Evolutionary conservation across 2,329 filamentous ascomycete genomes (phyloP).

Genomic region (Clarireedia hainanense): DNA sequence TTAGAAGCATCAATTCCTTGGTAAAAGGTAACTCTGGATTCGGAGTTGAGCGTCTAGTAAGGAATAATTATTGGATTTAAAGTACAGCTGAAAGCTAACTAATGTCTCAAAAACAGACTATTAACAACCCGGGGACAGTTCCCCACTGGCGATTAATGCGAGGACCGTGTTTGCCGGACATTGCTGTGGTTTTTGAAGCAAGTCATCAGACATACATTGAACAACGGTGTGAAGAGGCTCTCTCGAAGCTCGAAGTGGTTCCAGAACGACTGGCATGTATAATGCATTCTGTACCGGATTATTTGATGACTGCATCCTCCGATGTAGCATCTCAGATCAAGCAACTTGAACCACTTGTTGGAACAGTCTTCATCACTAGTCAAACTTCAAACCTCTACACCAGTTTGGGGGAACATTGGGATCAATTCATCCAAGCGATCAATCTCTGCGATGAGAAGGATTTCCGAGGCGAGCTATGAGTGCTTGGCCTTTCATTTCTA

Average conservation of each 20-base stretch:
- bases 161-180: constrained; percentile 11
- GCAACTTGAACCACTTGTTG: not conserved
- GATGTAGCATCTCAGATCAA: not conserved
- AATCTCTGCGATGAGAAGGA: not conserved
- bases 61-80: not conserved
- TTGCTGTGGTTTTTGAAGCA: constrained; percentile 11
- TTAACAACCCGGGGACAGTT: constrained; percentile 15
- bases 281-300: constrained; percentile 6
- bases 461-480: not conserved
- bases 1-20: constrained; percentile 5
- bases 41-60: constrained; percentile 8
- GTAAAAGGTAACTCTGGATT: constrained; percentile 10
- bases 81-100: not conserved
- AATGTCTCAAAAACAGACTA: not conserved
- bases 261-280: constrained; percentile 6
- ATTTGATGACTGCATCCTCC: constrained; percentile 2
- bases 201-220: constrained; percentile 3
- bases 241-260: constrained; percentile 1
- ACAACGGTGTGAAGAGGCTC: constrained; percentile 1
- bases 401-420: constrained; percentile 4
- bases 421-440: constrained; percentile 5
- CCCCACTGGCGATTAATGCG: constrained; percentile 4
- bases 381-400: constrained; percentile 3
- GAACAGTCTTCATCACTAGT: constrained; percentile 3
- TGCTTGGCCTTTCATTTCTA: not conserved